phyloP scores from a whole-genome alignment of 495 filamentous ascomycete genomes.

The Podospora fimiseda region DNA sequence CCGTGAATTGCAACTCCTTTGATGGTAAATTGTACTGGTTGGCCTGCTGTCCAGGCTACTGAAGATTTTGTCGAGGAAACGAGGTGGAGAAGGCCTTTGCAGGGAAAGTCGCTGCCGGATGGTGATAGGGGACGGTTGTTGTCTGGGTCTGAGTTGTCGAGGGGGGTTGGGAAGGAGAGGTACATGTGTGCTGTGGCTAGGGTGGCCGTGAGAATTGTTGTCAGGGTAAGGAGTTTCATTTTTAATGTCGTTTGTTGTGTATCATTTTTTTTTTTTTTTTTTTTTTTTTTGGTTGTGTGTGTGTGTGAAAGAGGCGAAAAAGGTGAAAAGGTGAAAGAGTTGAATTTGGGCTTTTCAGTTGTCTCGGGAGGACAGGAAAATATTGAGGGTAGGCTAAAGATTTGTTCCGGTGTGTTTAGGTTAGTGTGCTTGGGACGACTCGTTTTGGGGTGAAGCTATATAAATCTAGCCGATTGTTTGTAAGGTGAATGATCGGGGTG shows the following conservation, averaged over 20 bases:
- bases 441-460: too few relatives aligned
- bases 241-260: too few relatives aligned
- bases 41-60: constrained; percentile 48
- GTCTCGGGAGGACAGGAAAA: too few relatives aligned
- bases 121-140: constrained; percentile 40
- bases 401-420: too few relatives aligned
- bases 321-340: background rate
- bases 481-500: too few relatives aligned
- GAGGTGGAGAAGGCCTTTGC: constrained; percentile 53
- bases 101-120: constrained; percentile 49
- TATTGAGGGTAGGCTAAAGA: too few relatives aligned
- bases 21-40: constrained; percentile 49
- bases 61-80: constrained; percentile 38
- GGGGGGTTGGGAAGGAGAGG: constrained; percentile 46
- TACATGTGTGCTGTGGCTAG: constrained; percentile 45
- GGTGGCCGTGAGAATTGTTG: too few relatives aligned
- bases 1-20: constrained; percentile 50
- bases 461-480: too few relatives aligned
- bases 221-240: background rate
- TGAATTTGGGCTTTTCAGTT: background rate
- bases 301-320: background rate
- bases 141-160: constrained; percentile 40
- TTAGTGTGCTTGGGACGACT: too few relatives aligned
- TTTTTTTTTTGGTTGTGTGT: background rate
- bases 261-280: background rate